Evolutionary conservation across 208 protist species (phyloP), one percentile per base, ranked within the genome.

Genomic region (Zelonia costaricensis): DNA sequence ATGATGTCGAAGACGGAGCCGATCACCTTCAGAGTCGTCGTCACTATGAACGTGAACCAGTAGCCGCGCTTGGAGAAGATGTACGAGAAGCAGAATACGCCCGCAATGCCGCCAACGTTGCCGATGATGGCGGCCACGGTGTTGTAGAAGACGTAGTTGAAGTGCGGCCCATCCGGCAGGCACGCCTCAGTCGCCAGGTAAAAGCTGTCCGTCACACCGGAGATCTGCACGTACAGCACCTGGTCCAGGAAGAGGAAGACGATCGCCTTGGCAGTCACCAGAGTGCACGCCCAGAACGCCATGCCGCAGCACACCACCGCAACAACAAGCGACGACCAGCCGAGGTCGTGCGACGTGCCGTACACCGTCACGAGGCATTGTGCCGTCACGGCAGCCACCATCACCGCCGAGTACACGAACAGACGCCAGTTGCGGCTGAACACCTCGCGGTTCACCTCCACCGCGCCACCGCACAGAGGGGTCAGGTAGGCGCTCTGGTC

Each of bases 371-470:
- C 69, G 25, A 74, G 33, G 40, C 53, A 66, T 62, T 69, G 75
- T 4, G 47, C 48, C 16, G 87, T 35, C 3, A 75, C 63, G 23
- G 65, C 64, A 27, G 38, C 36, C 8, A 70, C 71, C 76, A 87
- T 75, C 38, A 79, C 54, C 18, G 67, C 54, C 27, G 47, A 68
- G 77, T 80, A 84, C 22, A 82, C 35, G 16, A 74, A 57, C 10
- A 84, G 49, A 23, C 54, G 48, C 57, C 70, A 78, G 72, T 84
- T 87, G 51, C 58, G 62, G 38, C 51, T 9, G 33, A 52, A 48
- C 38, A 84, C 74, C 45, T 82, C 82, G 60, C 64, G 65, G 61
- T 88, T 88, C 42, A 84, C 42, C 44, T 86, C 73, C 9, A 87
- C 47, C 22, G 60, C 38, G 42, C 80, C 80, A 45, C 40, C 67